A percentile compares a stretch with the other conserved stretches of the same genome.
Conservation (phyloP, 2,329 filamentous ascomycete species). For the Pseudohalonectria lignicola region DNA sequence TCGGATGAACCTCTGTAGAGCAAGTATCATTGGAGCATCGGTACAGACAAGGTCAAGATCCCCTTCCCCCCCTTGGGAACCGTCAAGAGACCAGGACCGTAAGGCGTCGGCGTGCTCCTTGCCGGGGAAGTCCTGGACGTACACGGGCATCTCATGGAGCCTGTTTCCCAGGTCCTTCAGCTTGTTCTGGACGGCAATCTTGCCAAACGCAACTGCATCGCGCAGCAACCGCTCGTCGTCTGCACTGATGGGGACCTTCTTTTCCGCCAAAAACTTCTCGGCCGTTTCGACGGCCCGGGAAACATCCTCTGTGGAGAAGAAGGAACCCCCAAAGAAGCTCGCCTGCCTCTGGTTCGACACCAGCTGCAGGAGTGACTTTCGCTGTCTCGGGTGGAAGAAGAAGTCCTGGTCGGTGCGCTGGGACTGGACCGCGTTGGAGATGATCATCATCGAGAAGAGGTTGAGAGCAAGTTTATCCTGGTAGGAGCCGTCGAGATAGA, state of each 20-base stretch:
- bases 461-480: conserved; percentile 79
- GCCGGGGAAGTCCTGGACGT: conserved; percentile 55
- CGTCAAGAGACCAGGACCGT: conserved; percentile 57
- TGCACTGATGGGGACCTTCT: conserved; percentile 43
- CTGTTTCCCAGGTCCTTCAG: conserved; percentile 57
- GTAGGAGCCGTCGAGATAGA: conserved; percentile 69
- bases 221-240: conserved; percentile 51
- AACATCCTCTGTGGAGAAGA: conserved; percentile 57
- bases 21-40: conserved; percentile 35
- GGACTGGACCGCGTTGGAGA: conserved; percentile 80
- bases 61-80: conserved; percentile 30
- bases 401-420: conserved; percentile 78
- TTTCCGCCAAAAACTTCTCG: conserved; percentile 53
- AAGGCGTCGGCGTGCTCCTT: conserved; percentile 22
- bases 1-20: conserved; percentile 40
- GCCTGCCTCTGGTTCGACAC: conserved; percentile 73
- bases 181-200: conserved; percentile 43
- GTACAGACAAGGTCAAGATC: conserved; percentile 37
- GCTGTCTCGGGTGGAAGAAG: conserved; percentile 71
- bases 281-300: conserved; percentile 53
- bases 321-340: conserved; percentile 76
- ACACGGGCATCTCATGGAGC: conserved; percentile 70
- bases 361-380: conserved; percentile 53
- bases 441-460: conserved; percentile 72
- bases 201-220: conserved; percentile 56